phyloP scores from a whole-genome alignment of 2,329 filamentous ascomycete species.

The Ustulina deusta region DNA sequence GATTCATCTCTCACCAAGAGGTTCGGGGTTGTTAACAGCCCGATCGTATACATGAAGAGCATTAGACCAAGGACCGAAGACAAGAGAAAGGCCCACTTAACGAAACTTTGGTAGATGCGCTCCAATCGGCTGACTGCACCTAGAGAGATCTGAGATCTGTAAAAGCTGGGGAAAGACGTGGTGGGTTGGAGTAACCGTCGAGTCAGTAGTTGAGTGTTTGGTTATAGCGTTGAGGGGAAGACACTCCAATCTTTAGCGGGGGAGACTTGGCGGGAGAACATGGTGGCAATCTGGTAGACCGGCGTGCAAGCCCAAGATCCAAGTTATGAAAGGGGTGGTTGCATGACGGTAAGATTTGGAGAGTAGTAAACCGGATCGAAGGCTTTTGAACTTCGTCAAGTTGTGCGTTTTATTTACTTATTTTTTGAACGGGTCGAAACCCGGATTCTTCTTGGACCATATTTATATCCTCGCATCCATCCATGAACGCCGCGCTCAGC shows the following conservation, averaged over 20 bases:
- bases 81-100: slow-evolving; percentile 17
- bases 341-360: neutral
- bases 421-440: neutral
- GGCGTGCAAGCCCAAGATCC: neutral
- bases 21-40: neutral
- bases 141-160: slow-evolving; percentile 24
- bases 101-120: slow-evolving; percentile 24
- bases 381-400: neutral
- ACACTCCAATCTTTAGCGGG: slow-evolving; percentile 25
- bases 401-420: neutral
- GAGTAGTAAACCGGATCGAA: neutral
- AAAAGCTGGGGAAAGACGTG: slow-evolving; percentile 34
- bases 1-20: slow-evolving; percentile 4
- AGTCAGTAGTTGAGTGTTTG: neutral
- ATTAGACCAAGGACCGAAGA: slow-evolving; percentile 6
- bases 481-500: slow-evolving; percentile 39
- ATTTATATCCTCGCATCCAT: slow-evolving; percentile 10
- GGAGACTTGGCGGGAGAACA: slow-evolving; percentile 10
- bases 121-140: slow-evolving; percentile 28
- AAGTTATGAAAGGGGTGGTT: neutral
- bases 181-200: slow-evolving; percentile 25
- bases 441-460: slow-evolving; percentile 2
- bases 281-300: neutral
- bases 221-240: slow-evolving; percentile 18
- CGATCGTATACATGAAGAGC: slow-evolving; percentile 10